Percentiles rank a stretch among this genome's conserved stretches.
Evolutionary conservation across 2,329 filamentous ascomycete genomes (phyloP).

Genomic region (Periconia sp.): DNA sequence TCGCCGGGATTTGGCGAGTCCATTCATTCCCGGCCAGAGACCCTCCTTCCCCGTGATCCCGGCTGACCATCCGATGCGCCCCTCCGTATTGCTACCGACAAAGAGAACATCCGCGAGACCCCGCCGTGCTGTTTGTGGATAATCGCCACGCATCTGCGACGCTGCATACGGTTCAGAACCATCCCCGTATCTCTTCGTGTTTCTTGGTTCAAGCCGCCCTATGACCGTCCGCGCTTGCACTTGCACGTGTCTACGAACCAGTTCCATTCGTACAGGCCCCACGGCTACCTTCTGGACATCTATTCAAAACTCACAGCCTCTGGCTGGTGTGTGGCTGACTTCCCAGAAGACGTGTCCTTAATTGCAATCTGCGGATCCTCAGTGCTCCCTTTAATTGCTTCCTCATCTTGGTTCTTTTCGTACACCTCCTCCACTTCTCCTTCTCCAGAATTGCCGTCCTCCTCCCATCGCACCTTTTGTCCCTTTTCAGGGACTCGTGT

Average conservation of each 20-base stretch:
- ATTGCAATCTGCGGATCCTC: constrained; percentile 48
- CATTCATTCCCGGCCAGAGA: constrained; percentile 11
- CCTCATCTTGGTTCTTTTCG: constrained; percentile 44
- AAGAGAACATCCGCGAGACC: neutral
- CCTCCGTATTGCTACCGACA: neutral
- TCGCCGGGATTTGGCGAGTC: constrained; percentile 7
- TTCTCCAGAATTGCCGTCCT: constrained; percentile 41
- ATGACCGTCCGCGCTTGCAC: constrained; percentile 7
- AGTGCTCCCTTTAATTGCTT: constrained; percentile 45
- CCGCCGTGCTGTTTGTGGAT: constrained; percentile 6
- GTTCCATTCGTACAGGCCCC: neutral
- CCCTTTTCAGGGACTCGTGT: constrained; percentile 46
- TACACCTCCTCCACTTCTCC: constrained; percentile 47
- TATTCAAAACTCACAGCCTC: constrained; percentile 48
- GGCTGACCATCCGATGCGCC: neutral
- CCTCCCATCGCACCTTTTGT: constrained; percentile 47
- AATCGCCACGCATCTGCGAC: constrained; percentile 17
- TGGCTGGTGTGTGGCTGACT: constrained; percentile 48
- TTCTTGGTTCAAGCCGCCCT: constrained; percentile 8
- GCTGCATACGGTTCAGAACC: neutral
- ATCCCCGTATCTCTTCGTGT: constrained; percentile 3
- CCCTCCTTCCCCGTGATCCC: constrained; percentile 5
- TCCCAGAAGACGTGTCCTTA: constrained; percentile 42
- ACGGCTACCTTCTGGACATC: neutral
- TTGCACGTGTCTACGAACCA: no score